Conservation (phyloP, 2,329 filamentous ascomycete genomes). For the Cercospora nicotianae region DNA sequence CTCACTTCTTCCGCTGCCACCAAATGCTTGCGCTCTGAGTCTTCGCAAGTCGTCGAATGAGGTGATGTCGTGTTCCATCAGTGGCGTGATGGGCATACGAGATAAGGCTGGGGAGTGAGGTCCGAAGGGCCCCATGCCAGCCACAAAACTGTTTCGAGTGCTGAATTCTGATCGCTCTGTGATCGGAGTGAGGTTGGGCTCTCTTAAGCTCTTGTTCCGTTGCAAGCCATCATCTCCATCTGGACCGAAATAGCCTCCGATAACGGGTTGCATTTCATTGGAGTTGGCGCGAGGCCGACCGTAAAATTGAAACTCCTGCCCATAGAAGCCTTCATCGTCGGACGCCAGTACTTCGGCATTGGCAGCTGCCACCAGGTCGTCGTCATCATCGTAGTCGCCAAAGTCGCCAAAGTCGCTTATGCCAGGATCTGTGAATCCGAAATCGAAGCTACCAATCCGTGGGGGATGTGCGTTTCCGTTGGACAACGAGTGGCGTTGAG, state of each 20-base stretch:
- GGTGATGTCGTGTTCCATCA: constrained; percentile 31
- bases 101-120: constrained; percentile 74
- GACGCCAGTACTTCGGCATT: constrained; percentile 92
- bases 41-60: constrained; percentile 34
- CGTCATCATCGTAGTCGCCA: constrained; percentile 65
- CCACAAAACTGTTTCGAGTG: constrained; percentile 84
- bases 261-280: constrained; percentile 59
- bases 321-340: constrained; percentile 92
- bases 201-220: constrained; percentile 73
- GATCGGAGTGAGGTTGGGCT: constrained; percentile 93
- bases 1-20: constrained; percentile 42
- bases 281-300: constrained; percentile 53
- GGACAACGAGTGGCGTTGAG: constrained; percentile 21
- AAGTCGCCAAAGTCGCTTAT: constrained; percentile 47
- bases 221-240: constrained; percentile 62
- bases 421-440: constrained; percentile 44
- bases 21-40: constrained; percentile 57
- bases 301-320: constrained; percentile 95
- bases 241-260: constrained; percentile 87
- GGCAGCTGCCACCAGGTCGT: constrained; percentile 88
- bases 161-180: constrained; percentile 96
- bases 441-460: constrained; percentile 39
- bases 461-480: constrained; percentile 29
- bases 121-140: constrained; percentile 55
- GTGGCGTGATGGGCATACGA: constrained; percentile 44